Evolutionary conservation across 2,329 filamentous ascomycete genomes (phyloP).

Genomic region (Aspergillus versicolor): DNA sequence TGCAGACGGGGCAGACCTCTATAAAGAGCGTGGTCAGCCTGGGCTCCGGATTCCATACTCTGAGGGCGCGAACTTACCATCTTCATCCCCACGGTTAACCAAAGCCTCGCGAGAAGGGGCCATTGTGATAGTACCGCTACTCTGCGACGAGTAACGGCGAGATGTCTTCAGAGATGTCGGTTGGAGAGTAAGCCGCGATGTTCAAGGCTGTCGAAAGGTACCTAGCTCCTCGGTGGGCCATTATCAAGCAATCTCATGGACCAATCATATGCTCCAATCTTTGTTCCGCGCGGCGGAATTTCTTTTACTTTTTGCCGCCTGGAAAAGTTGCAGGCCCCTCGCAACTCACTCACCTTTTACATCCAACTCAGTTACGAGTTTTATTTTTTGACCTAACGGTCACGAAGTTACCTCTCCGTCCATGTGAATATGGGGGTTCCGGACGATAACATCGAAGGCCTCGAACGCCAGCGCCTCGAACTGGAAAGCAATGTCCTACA

Average conservation of each 20-base stretch:
- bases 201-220: neutral
- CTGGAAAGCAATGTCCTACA: conserved; percentile 75
- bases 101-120: conserved; percentile 31
- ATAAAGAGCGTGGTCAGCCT: conserved; percentile 11
- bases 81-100: conserved; percentile 41
- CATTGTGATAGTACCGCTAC: conserved; percentile 24
- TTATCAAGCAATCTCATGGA: conserved; percentile 20
- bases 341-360: neutral
- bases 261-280: conserved; percentile 23
- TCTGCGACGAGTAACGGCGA: neutral
- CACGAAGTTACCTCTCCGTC: neutral
- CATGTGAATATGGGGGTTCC: conserved; percentile 32
- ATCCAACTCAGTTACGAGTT: neutral
- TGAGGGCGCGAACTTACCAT: conserved; percentile 30
- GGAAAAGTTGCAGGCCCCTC: conserved; percentile 9
- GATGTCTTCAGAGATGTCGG: conserved; percentile 4
- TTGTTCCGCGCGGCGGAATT: conserved; percentile 19
- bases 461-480: conserved; percentile 72
- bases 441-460: conserved; percentile 59
- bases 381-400: neutral
- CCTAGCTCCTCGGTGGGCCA: neutral
- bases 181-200: conserved; percentile 2
- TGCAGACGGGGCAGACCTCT: conserved; percentile 97
- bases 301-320: conserved; percentile 19
- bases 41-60: neutral